Evolutionary conservation across 2,329 filamentous ascomycete genomes (phyloP), one percentile per base, ranked within the genome.

Genomic region (Ceratocystis harringtonii): DNA sequence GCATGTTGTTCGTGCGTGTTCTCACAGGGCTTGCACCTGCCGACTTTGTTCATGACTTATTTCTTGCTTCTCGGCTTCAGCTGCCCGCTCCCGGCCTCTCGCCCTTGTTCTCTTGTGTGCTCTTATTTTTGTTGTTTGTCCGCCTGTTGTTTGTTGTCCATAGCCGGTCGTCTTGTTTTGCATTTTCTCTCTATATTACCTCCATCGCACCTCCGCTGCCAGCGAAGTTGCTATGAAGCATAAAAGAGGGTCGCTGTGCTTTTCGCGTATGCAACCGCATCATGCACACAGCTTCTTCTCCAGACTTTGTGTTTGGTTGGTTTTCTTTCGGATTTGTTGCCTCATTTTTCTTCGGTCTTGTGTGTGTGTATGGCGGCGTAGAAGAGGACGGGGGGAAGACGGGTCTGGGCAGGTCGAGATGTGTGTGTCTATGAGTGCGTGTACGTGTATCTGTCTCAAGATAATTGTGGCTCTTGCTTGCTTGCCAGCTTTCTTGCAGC

Each of bases 181-280:
- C 12, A 3, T 41, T 41, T 41, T 41, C 36, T 41, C 36, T 12
- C 36, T 4, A 41, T 41, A 10, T 41, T 12, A 12, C 3, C 36
- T 36, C 36, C 36, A 41, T 41, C 10, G 12, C 36, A 41, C 36
- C 36, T 12, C 36, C 1, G n/a, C 8, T 55, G 22, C 50, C 50
- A 55, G 22, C 50, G 6, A 15, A 55, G 50, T 17, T 55, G 10
- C 50, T 55, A 25, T 5, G 19, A 41, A 55, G 50, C 50, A 55
- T 55, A 55, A 55, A 55, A 55, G 50, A 55, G 50, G 50, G 50
- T 55, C 50, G 19, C 50, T 1, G 50, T 55, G 50, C 50, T 63
- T 62, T 17, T 45, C 19, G 32, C 62, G 61, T 52, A 55, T 41
- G 45, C 22, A 64, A 32, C 41, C 25, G 45, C 22, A 64, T 30